These are phyloP conservation scores for Trichoderma aggressivum DNA, from an alignment of 2,329 filamentous ascomycete genomes.

Conservation along the genomic window DNA sequence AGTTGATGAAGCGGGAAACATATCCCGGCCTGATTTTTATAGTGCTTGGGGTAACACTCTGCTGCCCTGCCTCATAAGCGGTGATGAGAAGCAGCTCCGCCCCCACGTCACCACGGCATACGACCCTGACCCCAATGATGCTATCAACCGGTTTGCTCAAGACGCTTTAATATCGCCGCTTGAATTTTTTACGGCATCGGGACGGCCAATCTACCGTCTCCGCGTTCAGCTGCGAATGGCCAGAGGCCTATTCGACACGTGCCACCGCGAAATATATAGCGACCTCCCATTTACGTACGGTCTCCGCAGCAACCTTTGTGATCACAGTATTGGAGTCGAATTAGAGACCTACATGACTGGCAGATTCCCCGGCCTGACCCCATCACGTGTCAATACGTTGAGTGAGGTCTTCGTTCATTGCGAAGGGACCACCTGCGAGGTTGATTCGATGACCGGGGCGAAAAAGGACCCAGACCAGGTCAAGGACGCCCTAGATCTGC, in stretches of 20 bases:
- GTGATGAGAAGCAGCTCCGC: not conserved
- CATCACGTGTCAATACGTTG: not conserved
- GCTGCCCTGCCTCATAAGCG: not conserved
- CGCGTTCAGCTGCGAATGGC: not conserved
- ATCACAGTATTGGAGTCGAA: not conserved
- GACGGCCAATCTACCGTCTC: not conserved
- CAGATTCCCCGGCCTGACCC: not conserved
- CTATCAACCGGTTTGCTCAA: not conserved
- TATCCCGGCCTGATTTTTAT: not conserved
- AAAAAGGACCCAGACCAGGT: not conserved
- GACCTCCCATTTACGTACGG: constrained; percentile 20
- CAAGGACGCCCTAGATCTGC: too few relatives aligned
- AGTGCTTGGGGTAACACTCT: not conserved
- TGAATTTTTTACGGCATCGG: not conserved
- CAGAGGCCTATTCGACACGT: constrained; percentile 20
- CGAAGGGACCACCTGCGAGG: not conserved
- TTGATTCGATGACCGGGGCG: not conserved
- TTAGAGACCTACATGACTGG: not conserved
- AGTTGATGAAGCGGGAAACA: not conserved
- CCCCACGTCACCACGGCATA: fast-evolving
- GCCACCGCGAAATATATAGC: constrained; percentile 18
- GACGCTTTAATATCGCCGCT: not conserved
- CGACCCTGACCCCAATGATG: too few relatives aligned
- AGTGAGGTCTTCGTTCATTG: constrained; percentile 25
- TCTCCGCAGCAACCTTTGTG: not conserved